phyloP scores from a whole-genome alignment of 805 yeast genomes.

The Suhomyces emberorum region DNA sequence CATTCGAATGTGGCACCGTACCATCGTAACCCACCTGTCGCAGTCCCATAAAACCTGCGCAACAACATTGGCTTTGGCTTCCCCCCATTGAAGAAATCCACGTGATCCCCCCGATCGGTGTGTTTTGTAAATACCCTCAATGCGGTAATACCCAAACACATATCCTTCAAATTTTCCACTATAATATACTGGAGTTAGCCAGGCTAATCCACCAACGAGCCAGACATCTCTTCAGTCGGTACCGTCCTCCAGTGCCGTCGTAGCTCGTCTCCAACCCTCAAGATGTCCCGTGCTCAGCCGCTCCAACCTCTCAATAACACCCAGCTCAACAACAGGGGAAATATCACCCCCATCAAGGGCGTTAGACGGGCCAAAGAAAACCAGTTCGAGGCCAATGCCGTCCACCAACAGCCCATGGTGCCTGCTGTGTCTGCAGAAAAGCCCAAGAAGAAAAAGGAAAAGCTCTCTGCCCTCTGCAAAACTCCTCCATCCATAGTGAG shows the following conservation, averaged over 20 bases:
- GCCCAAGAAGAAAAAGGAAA: constrained; percentile 75
- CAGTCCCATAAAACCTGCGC: no score
- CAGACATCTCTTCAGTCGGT: constrained; percentile 2
- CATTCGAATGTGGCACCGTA: no score
- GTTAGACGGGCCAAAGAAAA: constrained; percentile 26
- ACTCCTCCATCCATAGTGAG: constrained; percentile 95
- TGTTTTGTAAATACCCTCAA: constrained; percentile 9
- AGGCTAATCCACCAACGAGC: background rate
- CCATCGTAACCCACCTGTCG: no score
- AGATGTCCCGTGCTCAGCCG: constrained; percentile 32
- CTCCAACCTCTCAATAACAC: constrained; percentile 54
- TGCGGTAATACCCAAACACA: constrained; percentile 12
- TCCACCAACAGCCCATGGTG: constrained; percentile 1
- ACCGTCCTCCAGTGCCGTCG: no score
- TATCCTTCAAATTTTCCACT: constrained; percentile 2
- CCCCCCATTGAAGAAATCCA: constrained; percentile 5
- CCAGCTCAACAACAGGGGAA: constrained; percentile 47
- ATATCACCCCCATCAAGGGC: constrained; percentile 38
- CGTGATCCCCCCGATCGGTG: constrained; percentile 6
- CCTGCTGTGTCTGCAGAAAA: constrained; percentile 14
- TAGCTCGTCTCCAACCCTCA: no score
- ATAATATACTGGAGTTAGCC: constrained; percentile 4
- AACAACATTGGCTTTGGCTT: no score
- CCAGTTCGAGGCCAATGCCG: constrained; percentile 6
- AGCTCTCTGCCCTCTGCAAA: constrained; percentile 84